phyloP scores from a whole-genome alignment of 371 early-diverging fungal species.

The Mycotypha africana region DNA sequence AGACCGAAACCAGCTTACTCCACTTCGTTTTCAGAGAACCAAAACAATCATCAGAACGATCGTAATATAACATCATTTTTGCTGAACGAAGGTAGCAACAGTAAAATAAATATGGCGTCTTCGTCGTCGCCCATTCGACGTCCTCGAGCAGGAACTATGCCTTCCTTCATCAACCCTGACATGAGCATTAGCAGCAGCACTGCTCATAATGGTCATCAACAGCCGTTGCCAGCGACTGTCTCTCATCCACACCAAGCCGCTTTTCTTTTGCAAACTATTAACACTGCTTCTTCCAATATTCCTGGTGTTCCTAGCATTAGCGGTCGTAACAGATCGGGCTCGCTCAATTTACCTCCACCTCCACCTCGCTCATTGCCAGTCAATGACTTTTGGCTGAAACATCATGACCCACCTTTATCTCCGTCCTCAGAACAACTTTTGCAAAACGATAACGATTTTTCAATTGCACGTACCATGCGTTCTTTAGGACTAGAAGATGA shows the following conservation, averaged over 20 bases:
- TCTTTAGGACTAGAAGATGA: constrained; percentile 75
- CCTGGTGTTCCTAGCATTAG: no score
- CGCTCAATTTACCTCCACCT: constrained; percentile 65
- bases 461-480: constrained; percentile 69
- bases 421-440: constrained; percentile 55
- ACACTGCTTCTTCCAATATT: constrained; percentile 7
- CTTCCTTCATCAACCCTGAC: constrained; percentile 53
- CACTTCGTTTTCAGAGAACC: constrained; percentile 3
- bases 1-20: constrained; percentile 16
- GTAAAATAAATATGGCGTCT: constrained; percentile 7
- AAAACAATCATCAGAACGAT: neutral
- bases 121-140: constrained; percentile 36
- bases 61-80: no score
- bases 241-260: constrained; percentile 51
- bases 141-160: constrained; percentile 78
- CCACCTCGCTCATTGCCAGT: no score
- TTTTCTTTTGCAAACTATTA: constrained; percentile 34
- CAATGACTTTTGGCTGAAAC: constrained; percentile 55
- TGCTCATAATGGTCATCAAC: no score
- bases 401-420: constrained; percentile 34
- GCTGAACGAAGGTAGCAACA: no score
- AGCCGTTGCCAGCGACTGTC: constrained; percentile 43
- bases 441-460: constrained; percentile 54
- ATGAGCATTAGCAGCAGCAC: neutral
- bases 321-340: constrained; percentile 47